Evolutionary conservation across 257 asterid species (phyloP), one percentile per base, ranked within the genome.

Genomic region (Leptodermis oblonga): DNA sequence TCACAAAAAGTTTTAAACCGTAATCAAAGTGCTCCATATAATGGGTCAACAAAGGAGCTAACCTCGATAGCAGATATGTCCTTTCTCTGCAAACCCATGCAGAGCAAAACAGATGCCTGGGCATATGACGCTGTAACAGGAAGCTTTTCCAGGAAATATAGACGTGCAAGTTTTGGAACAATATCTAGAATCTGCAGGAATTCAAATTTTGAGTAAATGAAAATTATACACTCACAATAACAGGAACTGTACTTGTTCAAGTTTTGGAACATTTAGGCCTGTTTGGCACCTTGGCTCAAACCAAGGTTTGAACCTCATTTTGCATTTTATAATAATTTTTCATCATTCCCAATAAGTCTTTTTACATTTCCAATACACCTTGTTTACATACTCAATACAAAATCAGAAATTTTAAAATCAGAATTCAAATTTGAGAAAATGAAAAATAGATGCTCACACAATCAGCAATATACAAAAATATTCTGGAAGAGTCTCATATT

Each of bases 21-120:
- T 7, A 41, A 41, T 43, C 20, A 10, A 37, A 62, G 18, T 13
- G 30, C 25, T 62, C 14, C 48, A 28, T 15, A 11, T 11, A 36
- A 64, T 52, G 30, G 33, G 25, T 37, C 2, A 62, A 2, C 9
- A 30, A 67, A 45, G 59, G 18, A 43, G 53, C 79, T 72, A 81
- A 92, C 97, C 96, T 89, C 92, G 63, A 91, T 82, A 62, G 45
- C 67, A 63, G 87, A 58, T 51, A 89, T 59, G 62, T 84, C 88
- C 77, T 91, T 88, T 67, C 83, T 82, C 84, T 91, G 99, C 88
- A 94, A 76, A 54, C 97, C 97, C 61, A 81, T 78, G 85, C 93
- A 89, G 70, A 94, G 97, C 83, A 94, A 79, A 70, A 94, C 86
- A 64, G 99, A 94, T 72, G 97, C 92, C 75, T 91, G 96, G 53